Conservation (phyloP, 257 asterid species). For the Przewalskia tangutica region DNA sequence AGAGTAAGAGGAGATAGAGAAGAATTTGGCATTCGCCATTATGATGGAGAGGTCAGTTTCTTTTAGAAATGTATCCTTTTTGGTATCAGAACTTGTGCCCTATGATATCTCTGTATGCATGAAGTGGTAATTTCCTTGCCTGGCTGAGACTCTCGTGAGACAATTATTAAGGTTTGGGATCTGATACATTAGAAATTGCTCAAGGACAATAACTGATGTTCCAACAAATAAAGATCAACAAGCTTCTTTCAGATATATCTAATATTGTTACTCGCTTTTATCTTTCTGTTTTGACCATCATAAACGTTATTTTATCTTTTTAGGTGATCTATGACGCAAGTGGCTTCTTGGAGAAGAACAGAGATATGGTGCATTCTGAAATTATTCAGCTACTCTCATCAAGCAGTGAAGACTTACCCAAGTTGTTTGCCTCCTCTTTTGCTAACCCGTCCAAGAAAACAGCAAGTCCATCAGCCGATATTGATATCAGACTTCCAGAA, state of each 20-base stretch:
- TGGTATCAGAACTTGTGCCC: neutral
- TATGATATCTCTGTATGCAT: neutral
- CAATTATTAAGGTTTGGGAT: neutral
- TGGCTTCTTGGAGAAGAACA: slow-evolving; percentile 78
- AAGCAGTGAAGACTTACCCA: slow-evolving; percentile 43
- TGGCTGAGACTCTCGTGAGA: neutral
- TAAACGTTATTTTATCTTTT: neutral
- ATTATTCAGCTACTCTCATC: slow-evolving; percentile 55
- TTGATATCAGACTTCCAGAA: slow-evolving; percentile 36
- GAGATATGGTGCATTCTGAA: slow-evolving; percentile 55
- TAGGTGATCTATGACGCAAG: slow-evolving; percentile 69
- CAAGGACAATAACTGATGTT: neutral
- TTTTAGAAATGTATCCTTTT: neutral
- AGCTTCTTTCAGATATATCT: neutral
- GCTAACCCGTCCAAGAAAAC: slow-evolving; percentile 25
- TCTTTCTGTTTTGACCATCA: neutral
- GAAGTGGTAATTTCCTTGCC: neutral
- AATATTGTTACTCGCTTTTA: neutral
- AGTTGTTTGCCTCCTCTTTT: slow-evolving; percentile 39
- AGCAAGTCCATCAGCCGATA: slow-evolving; percentile 20
- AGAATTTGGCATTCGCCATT: slow-evolving; percentile 59
- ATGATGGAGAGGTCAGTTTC: slow-evolving; percentile 87
- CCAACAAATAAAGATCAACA: neutral
- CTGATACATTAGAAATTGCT: neutral
- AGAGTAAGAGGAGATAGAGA: slow-evolving; percentile 57